Conservation (phyloP, 768 basidiomycete species). For the Xerocomus spinulosus region DNA sequence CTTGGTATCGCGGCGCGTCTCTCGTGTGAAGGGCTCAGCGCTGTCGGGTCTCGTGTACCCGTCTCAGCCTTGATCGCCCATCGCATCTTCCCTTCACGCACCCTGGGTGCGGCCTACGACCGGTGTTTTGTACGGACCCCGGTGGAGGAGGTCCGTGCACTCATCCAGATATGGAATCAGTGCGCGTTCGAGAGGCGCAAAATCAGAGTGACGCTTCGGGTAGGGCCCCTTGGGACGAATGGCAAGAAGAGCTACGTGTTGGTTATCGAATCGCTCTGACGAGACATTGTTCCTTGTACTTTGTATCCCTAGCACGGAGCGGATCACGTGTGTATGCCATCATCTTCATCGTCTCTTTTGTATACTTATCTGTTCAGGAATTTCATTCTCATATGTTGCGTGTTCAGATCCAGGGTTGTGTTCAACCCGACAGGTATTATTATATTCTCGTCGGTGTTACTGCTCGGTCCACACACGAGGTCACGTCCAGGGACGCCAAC, state of each 20-base stretch:
- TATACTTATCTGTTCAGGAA: slow-evolving; percentile 1
- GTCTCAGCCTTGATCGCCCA: slow-evolving; percentile 9
- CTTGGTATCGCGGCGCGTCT: slow-evolving; percentile 27
- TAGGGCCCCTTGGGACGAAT: background rate
- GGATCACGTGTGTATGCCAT: slow-evolving; percentile 4
- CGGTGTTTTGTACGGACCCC: slow-evolving; percentile 14
- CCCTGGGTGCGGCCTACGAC: slow-evolving; percentile 19
- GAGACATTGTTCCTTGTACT: background rate
- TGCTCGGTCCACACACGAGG: too few relatives aligned
- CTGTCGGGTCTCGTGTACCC: slow-evolving; percentile 23
- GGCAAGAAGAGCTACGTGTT: slow-evolving; percentile 10
- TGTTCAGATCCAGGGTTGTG: too few relatives aligned
- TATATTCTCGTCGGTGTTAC: too few relatives aligned
- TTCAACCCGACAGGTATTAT: too few relatives aligned
- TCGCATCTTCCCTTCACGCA: slow-evolving; percentile 13
- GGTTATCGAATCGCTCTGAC: slow-evolving; percentile 26
- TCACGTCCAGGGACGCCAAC: too few relatives aligned
- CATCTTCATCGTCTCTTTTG: background rate
- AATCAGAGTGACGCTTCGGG: slow-evolving; percentile 18
- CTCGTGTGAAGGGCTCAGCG: slow-evolving; percentile 17
- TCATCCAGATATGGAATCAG: slow-evolving; percentile 29
- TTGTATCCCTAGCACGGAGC: background rate
- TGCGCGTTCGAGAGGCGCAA: slow-evolving; percentile 32
- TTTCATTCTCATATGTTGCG: background rate
- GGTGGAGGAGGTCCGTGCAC: slow-evolving; percentile 21